A percentile compares a stretch with the other conserved stretches of the same genome.
Evolutionary conservation across 306 rosid genomes (phyloP).

Genomic region (Carpinus viminea): DNA sequence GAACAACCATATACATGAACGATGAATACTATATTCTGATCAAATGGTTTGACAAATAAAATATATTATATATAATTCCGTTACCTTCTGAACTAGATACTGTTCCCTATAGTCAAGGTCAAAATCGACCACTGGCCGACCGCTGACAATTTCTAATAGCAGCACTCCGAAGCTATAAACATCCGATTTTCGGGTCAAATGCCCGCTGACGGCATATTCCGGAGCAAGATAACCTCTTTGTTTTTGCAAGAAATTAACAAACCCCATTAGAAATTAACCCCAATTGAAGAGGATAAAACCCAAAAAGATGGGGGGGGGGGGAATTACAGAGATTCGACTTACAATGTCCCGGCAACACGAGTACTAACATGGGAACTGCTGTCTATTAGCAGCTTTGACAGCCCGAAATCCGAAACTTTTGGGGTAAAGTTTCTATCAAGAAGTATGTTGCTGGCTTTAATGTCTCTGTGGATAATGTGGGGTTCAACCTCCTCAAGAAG

Average conservation of each 20-base stretch:
- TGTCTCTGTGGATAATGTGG: conserved; percentile 83
- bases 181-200: conserved; percentile 82
- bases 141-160: conserved; percentile 71
- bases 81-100: conserved; percentile 86
- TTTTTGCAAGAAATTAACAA: conserved; percentile 8
- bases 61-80: neutral
- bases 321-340: conserved; percentile 29
- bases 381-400: conserved; percentile 67
- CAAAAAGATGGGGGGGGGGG: neutral
- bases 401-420: conserved; percentile 81
- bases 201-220: conserved; percentile 85
- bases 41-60: too few relatives aligned
- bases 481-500: conserved; percentile 77
- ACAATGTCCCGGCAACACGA: conserved; percentile 96
- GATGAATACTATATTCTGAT: too few relatives aligned
- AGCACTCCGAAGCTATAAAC: conserved; percentile 87
- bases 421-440: conserved; percentile 65
- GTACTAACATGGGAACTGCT: conserved; percentile 75
- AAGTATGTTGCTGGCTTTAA: conserved; percentile 83
- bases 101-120: conserved; percentile 56
- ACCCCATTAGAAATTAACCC: conserved; percentile 34
- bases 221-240: conserved; percentile 90
- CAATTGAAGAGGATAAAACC: conserved; percentile 3
- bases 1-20: too few relatives aligned
- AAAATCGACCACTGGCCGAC: conserved; percentile 57